phyloP scores from a whole-genome alignment of 352 stramenopile species.

The Phytophthora macrochlamydospora region DNA sequence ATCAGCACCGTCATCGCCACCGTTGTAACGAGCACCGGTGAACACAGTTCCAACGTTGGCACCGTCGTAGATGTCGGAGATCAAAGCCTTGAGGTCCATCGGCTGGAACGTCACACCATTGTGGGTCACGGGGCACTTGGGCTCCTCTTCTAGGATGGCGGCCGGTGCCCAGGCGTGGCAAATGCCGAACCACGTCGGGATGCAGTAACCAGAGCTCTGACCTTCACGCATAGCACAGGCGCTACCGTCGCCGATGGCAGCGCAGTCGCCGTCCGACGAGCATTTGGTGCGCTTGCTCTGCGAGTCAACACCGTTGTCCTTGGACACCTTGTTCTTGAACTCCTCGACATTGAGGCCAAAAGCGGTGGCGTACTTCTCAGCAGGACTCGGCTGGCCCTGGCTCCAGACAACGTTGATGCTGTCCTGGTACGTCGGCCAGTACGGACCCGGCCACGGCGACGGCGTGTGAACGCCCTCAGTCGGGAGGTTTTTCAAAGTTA shows the following conservation, averaged over 20 bases:
- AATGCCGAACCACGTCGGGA: slow-evolving; percentile 52
- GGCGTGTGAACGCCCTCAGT: slow-evolving; percentile 15
- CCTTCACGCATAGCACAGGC: slow-evolving; percentile 35
- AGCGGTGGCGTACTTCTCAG: slow-evolving; percentile 56
- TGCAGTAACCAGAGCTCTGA: slow-evolving; percentile 46
- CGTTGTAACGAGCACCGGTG: slow-evolving; percentile 45
- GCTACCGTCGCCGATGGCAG: slow-evolving; percentile 16
- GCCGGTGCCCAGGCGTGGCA: slow-evolving; percentile 55
- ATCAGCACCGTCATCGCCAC: slow-evolving; percentile 26
- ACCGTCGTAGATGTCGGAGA: slow-evolving; percentile 48
- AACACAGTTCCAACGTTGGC: slow-evolving; percentile 36
- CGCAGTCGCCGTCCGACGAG: slow-evolving; percentile 31
- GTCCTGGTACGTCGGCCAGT: slow-evolving; percentile 70
- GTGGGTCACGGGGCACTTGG: slow-evolving; percentile 43
- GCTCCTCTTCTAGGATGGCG: slow-evolving; percentile 46
- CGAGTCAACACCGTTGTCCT: slow-evolving; percentile 38
- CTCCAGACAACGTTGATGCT: slow-evolving; percentile 61
- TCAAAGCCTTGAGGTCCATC: slow-evolving; percentile 54
- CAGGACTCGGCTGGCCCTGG: slow-evolving; percentile 20
- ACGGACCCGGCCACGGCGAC: slow-evolving; percentile 52
- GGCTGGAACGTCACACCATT: slow-evolving; percentile 57
- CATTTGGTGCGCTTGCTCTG: slow-evolving; percentile 25
- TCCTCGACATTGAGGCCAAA: slow-evolving; percentile 41
- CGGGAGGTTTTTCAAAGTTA: slow-evolving; percentile 27
- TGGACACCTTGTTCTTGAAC: slow-evolving; percentile 47